phyloP scores from a whole-genome alignment of 257 asterid species.

The Solanum sitiens region DNA sequence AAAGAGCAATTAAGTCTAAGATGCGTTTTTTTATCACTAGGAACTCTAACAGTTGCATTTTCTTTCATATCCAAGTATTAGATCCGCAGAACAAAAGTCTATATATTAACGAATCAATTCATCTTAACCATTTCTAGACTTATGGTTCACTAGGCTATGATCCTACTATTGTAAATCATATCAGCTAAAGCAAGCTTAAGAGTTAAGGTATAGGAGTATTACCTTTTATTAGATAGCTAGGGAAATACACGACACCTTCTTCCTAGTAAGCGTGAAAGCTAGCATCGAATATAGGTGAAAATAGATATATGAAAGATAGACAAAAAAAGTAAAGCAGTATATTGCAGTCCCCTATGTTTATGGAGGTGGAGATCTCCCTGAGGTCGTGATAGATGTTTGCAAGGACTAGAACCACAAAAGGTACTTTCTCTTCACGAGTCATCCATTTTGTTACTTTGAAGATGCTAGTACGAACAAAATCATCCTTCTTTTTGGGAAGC shows the following conservation, averaged over 20 bases:
- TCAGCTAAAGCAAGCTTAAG: neutral
- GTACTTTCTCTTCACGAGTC: neutral
- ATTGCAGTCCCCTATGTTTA: no score
- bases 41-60: no score
- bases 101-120: no score
- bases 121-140: no score
- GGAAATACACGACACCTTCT: neutral
- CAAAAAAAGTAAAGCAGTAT: neutral
- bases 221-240: neutral
- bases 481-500: neutral
- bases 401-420: neutral
- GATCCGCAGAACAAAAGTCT: no score
- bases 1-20: no score
- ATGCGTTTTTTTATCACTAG: no score
- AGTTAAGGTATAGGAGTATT: neutral
- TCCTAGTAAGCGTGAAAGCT: neutral
- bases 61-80: no score
- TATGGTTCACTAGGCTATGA: neutral
- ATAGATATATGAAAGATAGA: neutral
- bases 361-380: no score
- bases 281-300: neutral
- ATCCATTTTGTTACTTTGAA: neutral
- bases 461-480: neutral
- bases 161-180: neutral
- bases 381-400: no score